Percentiles rank a stretch among this genome's conserved stretches.
Conservation (phyloP, 352 stramenopile species). For the Pythium rishiriense region DNA sequence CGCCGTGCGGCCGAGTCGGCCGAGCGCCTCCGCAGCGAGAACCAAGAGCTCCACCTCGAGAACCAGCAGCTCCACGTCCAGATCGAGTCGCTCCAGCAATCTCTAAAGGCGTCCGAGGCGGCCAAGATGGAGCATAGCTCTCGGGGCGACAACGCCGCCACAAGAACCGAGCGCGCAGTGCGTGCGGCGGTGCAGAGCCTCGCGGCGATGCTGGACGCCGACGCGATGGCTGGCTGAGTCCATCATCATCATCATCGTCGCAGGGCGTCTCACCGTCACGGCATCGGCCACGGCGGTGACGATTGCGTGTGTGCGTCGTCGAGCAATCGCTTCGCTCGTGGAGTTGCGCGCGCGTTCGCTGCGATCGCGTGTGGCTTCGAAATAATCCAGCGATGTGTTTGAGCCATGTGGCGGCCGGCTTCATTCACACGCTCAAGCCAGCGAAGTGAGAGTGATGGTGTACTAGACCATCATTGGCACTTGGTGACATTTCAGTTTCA, state of each 20-base stretch:
- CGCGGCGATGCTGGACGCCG: conserved; percentile 2
- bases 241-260: neutral
- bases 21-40: conserved; percentile 9
- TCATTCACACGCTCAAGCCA: conserved; percentile 3
- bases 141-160: conserved; percentile 5
- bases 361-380: neutral
- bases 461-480: conserved; percentile 27
- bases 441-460: conserved; percentile 13
- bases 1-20: neutral
- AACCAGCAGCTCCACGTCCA: conserved; percentile 12
- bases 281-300: neutral
- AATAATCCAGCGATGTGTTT: neutral
- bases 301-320: neutral
- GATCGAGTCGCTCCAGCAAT: conserved; percentile 7
- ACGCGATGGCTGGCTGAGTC: neutral
- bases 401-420: neutral
- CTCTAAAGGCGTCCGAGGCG: neutral
- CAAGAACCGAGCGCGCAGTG: neutral
- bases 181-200: neutral
- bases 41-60: conserved; percentile 14
- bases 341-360: conserved; percentile 7
- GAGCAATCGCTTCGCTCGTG: neutral
- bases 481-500: neutral
- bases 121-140: neutral
- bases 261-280: neutral